Base-by-base conservation (phyloP, 1,284 basidiomycete genomes). In the Xerocomus subilludens region DNA sequence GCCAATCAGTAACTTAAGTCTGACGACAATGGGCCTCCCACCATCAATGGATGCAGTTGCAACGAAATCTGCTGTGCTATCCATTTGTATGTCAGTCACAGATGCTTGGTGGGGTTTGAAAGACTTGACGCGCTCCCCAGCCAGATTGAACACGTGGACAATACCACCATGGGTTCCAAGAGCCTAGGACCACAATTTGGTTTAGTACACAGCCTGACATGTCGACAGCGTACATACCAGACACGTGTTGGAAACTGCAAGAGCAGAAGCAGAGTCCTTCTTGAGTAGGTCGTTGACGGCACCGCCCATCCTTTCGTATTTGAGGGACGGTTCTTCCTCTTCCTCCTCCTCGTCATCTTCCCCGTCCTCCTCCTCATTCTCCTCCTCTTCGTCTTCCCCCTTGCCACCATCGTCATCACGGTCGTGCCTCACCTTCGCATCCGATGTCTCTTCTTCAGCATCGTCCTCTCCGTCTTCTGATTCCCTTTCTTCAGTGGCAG, bases 1-100 rank as follows among this genome's bases (percentile, higher is more conserved):
- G 63, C 72, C 62, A 62, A 74, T 79, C 75, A 79, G 56, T 76
- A 73, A 56, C 32, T 47, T 45, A 56, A 49, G 35, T 53, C 27
- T 35, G 42, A 35, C 49, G n/a, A 58, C 4, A 32, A 56, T 14
- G 21, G 56, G 10, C 23, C 23, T 80, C 90, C 85, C 84, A 96
- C 97, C 98, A 84, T 99, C 98, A 81, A 99, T 92, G 13, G 96
- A 97, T 0, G 97, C 95, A 18, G 96, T 97, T 2, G 93, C 96
- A 10, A 99, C 91, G 82, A 96, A 99, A 73, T 98, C 96, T 58
- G 91, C 93, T 2, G 94, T 94, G 66, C 90, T 86, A 83, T 99
- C 98, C 80, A 99, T 89, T 65, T 91, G 91, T 51, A 99, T 91
- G 81, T 96, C 96, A 64, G 93, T 91, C 67, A 99, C 89, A 30